Base-by-base conservation (phyloP, 2,329 filamentous ascomycete genomes). In the Ophiostoma novo-ulmi region DNA sequence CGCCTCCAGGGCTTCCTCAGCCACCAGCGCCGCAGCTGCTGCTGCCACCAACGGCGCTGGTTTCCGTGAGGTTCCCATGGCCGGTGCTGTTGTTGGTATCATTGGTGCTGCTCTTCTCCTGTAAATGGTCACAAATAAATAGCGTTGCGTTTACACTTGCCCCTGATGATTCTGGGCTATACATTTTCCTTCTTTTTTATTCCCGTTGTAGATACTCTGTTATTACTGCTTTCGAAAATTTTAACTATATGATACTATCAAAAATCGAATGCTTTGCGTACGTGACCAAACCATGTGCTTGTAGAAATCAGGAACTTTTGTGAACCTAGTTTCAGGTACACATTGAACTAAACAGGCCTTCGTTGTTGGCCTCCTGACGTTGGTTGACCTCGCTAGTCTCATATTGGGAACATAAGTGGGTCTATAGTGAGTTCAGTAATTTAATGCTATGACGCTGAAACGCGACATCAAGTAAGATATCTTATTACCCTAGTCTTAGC, bases 51-150 rank as follows among this genome's bases (percentile, higher is more conserved):
- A 65, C 20, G 63, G 63, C 36, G 63, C 63, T 10, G 36, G 35
- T 39, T 36, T 41, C 3, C 63, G 36, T 3, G 35, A 65, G 35
- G n/a, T 65, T 7, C 63, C 63, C 20, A 17, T 65, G 20, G 31
- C 22, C 10, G 63, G 63, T 7, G 63, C 63, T 65, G 63, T 65
- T 22, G 36, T 36, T 36, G 63, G 63, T 10, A 65, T 65, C 17
- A 36, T 65, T 10, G 63, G 63, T 41, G 63, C 63, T 39, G 63
- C 63, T 39, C 63, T 65, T 26, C 20, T 65, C 36, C 36, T 65
- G 36, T 65, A 65, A 65, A 39, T 7, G 11, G 35, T 14, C 31
- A n/a, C 5, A 13, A 58, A 58, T 64, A 13, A 61, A 35, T 14
- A 39, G 61, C 61, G 31, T 64, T 26, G 31, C 31, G 22, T 64